Conservation (phyloP, 2,329 filamentous ascomycete genomes). For the Lasiodiplodia citricola region DNA sequence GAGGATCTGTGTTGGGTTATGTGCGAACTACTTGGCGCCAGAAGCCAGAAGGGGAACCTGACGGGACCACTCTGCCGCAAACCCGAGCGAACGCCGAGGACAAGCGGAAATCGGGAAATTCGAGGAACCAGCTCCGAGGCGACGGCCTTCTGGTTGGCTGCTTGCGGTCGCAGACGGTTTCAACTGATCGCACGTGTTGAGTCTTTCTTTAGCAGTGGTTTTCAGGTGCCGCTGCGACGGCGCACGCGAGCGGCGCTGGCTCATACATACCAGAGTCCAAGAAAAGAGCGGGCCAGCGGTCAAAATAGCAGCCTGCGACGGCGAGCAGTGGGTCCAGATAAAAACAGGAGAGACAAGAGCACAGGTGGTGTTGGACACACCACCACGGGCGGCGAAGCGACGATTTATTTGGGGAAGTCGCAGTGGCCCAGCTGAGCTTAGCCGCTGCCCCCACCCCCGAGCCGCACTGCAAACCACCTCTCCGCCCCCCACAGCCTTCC, state of each 20-base stretch:
- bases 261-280: background rate
- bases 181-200: background rate
- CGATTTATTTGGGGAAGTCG: slow-evolving; percentile 8
- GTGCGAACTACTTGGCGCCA: slow-evolving; percentile 5
- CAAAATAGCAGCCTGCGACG: background rate
- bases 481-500: slow-evolving; percentile 15
- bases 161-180: background rate
- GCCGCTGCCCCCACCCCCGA: slow-evolving; percentile 10
- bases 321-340: background rate
- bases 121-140: background rate
- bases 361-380: slow-evolving; percentile 12
- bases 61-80: slow-evolving; percentile 1
- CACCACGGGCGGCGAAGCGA: background rate
- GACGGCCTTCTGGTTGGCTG: background rate
- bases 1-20: slow-evolving; percentile 23
- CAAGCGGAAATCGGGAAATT: background rate
- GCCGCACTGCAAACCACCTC: slow-evolving; percentile 8
- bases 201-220: background rate
- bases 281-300: slow-evolving; percentile 1
- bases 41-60: background rate
- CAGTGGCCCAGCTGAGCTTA: background rate
- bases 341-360: slow-evolving; percentile 22
- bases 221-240: background rate
- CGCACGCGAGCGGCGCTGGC: background rate
- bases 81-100: slow-evolving; percentile 10